A percentile compares a stretch with the other conserved stretches of the same genome.
Evolutionary conservation across 2,329 filamentous ascomycete species (phyloP).

Genomic region (Trichoderma lentiforme): DNA sequence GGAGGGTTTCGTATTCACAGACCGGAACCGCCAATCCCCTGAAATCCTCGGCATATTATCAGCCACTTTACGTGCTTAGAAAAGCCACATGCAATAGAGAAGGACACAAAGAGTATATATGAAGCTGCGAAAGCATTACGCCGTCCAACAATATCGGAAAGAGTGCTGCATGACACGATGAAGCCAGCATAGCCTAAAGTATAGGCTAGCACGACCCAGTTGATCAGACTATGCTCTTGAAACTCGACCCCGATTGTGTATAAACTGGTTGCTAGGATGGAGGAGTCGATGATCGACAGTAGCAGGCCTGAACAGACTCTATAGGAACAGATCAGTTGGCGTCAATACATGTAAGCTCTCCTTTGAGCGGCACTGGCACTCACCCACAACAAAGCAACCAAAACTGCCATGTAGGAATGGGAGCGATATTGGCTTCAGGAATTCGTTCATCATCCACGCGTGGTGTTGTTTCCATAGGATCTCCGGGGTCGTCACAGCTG

Average conservation of each 20-base stretch:
- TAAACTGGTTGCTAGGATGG: constrained; percentile 58
- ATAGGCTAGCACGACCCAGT: constrained; percentile 56
- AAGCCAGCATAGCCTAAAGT: constrained; percentile 56
- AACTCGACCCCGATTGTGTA: constrained; percentile 55
- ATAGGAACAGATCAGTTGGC: neutral
- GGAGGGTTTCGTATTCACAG: constrained; percentile 16
- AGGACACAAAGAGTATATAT: constrained; percentile 53
- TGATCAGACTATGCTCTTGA: constrained; percentile 41
- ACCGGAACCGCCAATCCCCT: constrained; percentile 53
- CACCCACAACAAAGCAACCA: constrained; percentile 36
- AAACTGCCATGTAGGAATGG: constrained; percentile 32
- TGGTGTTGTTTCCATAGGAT: neutral
- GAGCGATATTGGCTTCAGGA: neutral
- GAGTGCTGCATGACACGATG: constrained; percentile 52
- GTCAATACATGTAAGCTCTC: neutral
- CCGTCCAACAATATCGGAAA: constrained; percentile 55
- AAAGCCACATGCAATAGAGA: constrained; percentile 53
- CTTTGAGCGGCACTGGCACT: neutral
- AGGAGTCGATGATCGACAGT: constrained; percentile 57
- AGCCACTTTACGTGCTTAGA: constrained; percentile 38
- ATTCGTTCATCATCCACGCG: neutral
- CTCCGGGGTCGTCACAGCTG: neutral
- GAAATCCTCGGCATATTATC: constrained; percentile 47
- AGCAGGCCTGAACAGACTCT: constrained; percentile 53
- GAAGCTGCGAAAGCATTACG: constrained; percentile 48